Evolutionary conservation across 352 stramenopile genomes (phyloP).

Genomic region (Phytophthora fragariaefolia): DNA sequence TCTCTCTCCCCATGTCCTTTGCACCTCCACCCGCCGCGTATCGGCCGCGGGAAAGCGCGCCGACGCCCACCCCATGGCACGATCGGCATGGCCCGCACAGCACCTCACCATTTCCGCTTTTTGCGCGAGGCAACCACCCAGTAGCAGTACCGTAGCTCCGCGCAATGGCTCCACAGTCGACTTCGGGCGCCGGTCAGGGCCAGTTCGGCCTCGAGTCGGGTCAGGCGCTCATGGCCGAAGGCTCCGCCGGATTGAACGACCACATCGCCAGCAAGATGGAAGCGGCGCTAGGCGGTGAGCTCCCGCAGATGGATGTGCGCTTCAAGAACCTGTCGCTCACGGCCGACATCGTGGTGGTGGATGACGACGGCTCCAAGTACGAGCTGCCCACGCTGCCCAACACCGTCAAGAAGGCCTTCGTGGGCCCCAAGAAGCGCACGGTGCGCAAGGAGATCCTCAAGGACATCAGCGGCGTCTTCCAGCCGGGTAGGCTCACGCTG

Average conservation of each 20-base stretch:
- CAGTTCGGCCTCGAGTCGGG: slow-evolving; percentile 33
- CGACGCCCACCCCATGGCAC: slow-evolving; percentile 35
- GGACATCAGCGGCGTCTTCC: slow-evolving; percentile 40
- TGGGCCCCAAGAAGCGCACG: slow-evolving; percentile 32
- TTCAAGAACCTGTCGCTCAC: slow-evolving; percentile 53
- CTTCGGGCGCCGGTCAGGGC: slow-evolving; percentile 20
- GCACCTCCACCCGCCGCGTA: not conserved
- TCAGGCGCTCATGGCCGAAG: slow-evolving; percentile 38
- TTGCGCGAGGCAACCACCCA: too few relatives aligned
- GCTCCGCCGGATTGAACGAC: slow-evolving; percentile 42
- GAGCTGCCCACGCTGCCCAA: slow-evolving; percentile 45
- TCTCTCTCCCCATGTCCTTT: slow-evolving; percentile 16
- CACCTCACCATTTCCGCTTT: too few relatives aligned
- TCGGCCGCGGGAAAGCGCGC: slow-evolving; percentile 8
- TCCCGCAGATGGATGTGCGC: slow-evolving; percentile 58
- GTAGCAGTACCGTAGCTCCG: too few relatives aligned
- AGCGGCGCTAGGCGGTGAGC: slow-evolving; percentile 30
- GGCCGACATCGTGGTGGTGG: slow-evolving; percentile 37
- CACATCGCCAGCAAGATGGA: slow-evolving; percentile 38
- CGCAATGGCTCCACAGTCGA: too few relatives aligned
- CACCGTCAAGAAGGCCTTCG: slow-evolving; percentile 40
- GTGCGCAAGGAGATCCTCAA: slow-evolving; percentile 49
- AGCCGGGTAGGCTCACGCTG: slow-evolving; percentile 46
- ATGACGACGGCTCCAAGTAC: slow-evolving; percentile 18
- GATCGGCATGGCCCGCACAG: slow-evolving; percentile 37